phyloP scores from a whole-genome alignment of 2,329 filamentous ascomycete genomes.

The Shiraia sp. region DNA sequence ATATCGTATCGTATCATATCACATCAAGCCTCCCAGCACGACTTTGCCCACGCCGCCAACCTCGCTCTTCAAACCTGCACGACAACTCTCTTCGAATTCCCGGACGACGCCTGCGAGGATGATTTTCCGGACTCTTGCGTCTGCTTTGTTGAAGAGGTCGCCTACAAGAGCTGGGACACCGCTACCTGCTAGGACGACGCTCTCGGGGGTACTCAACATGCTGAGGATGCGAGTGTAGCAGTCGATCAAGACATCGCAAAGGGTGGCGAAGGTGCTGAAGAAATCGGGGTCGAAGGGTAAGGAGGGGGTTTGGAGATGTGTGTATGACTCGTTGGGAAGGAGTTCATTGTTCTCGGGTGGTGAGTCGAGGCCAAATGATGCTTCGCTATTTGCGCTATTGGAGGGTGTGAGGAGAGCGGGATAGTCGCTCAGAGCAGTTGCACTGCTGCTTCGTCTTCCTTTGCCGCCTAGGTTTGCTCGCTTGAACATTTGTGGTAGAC shows the following conservation, averaged over 20 bases:
- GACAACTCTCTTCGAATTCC: constrained; percentile 89
- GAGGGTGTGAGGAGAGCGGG: constrained; percentile 19
- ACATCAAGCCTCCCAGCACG: constrained; percentile 84
- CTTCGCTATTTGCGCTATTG: constrained; percentile 26
- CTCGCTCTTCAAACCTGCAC: constrained; percentile 76
- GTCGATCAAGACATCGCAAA: constrained; percentile 94
- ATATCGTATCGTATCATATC: background rate
- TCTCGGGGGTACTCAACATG: constrained; percentile 72
- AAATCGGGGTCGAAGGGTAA: constrained; percentile 97
- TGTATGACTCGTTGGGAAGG: constrained; percentile 78
- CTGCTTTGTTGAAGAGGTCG: constrained; percentile 88
- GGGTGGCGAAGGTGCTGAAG: constrained; percentile 91
- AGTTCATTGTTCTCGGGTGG: constrained; percentile 38
- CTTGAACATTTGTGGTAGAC: constrained; percentile 64
- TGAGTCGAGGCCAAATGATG: constrained; percentile 30
- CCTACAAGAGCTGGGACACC: constrained; percentile 57
- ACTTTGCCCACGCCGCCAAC: constrained; percentile 85
- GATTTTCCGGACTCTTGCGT: constrained; percentile 83
- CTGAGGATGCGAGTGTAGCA: constrained; percentile 79
- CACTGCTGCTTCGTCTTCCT: constrained; percentile 59
- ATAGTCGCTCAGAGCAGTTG: constrained; percentile 52
- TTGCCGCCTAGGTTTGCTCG: constrained; percentile 44
- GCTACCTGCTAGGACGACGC: constrained; percentile 25
- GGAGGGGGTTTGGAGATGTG: constrained; percentile 84
- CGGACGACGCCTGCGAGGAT: constrained; percentile 84